Evolutionary conservation across 495 filamentous ascomycete species (phyloP), one percentile per base, ranked within the genome.

Genomic region (Aspergillus saccharolyticus): DNA sequence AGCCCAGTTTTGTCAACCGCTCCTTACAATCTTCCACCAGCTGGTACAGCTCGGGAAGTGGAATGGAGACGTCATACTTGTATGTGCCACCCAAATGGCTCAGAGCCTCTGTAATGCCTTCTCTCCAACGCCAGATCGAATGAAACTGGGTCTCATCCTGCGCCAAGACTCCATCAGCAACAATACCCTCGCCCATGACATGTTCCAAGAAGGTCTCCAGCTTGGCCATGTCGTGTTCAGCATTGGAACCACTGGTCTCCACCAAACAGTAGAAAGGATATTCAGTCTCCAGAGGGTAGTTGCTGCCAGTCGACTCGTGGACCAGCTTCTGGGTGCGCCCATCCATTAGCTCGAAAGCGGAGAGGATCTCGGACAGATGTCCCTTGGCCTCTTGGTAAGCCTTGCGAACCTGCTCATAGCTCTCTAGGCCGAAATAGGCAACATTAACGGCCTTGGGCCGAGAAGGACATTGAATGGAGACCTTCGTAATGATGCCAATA

Each of bases 321-420:
- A 97, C 87, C 3, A 96, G 72, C 21, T 80, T 70, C 70, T 97
- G 95, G 48, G 80, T 89, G 55, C 82, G 77, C 51, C 83, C 84
- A 60, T 98, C 94, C 93, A 97, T 97, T 57, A 98, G 78, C 74
- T 98, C 94, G 65, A 98, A 98, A 1, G 94, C 94, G 0, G 93
- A 97, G 4, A 98, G 83, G 68, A 98, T 96, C 74, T 98, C 94
- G 6, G 86, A 88, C 15, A 98, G 83, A 64, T 95, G 89, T 42
- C 80, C 75, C 77, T 97, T 97, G 25, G 94, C 94, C 69, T 89
- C 88, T 12, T 80, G 76, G 80, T 90, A 97, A 5, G 93, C 87
- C 60, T 79, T 65, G 66, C 90, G 90, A 33, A 89, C 89, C 64
- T 95, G 83, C 33, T 96, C 94, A 67, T 86, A 98, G 56, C 83